Base-by-base conservation (phyloP, 106 monocot genomes). In the Dioscorea dumetorum region DNA sequence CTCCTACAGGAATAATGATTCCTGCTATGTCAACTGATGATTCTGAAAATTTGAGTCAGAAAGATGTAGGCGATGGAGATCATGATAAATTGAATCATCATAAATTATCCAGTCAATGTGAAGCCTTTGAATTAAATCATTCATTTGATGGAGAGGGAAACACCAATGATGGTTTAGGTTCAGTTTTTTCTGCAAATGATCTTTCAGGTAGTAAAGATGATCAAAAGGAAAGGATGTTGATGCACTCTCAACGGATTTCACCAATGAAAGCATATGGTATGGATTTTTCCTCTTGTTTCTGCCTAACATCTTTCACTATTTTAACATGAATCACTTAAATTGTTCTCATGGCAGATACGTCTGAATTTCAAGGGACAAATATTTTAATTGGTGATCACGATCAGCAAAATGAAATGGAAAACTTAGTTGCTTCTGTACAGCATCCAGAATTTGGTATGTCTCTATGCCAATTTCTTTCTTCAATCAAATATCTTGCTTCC, bases 261-360 rank as follows among this genome's bases (percentile, higher is more conserved):
- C 13, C 52, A 63, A 56, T 19, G 32, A n/a, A 70, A 63, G 32
- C n/a, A 57, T 24, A 34, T 57, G 71, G 77, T 77, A 70, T 58
- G 33, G 48, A 63, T n/a, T 50, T 66, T 66, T 23, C 24, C 16
- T 23, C 35, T 64, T 33, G 18, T 64, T 48, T 35, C 5, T 48
- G 48, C 19, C 12, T 64, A 41, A 18, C 5, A 1, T 48, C 2
- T 64, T 20, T 8, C 2, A 4, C 8, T 41, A 48, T 48, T 41
- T 20, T 41, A n/a, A 5, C 11, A 41, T 41, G n/a, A 41, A 19
- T 59, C 5, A 18, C 19, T 59, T 11, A 20, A 11, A 64, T 49
- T 21, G 18, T 11, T 48, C 4, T 1, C 41, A 64, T 64, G 35
- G 48, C 24, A 50, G 50, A 12, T 17, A 17, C 49, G 14, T 51